phyloP scores from a whole-genome alignment of 2,329 filamentous ascomycete genomes.

The Fusarium pseudoanthophilum region DNA sequence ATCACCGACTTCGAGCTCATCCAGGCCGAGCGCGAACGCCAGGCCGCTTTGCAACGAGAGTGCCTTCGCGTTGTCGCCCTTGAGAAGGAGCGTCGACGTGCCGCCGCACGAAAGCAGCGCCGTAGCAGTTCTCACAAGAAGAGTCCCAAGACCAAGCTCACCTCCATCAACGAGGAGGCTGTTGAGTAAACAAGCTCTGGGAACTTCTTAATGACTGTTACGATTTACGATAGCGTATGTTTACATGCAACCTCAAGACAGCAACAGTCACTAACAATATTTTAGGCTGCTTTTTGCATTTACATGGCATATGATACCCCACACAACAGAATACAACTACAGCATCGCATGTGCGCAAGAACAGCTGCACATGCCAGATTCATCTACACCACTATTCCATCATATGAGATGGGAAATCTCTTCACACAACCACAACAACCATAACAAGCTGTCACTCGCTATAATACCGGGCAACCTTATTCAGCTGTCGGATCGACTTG shows the following conservation, averaged over 20 bases:
- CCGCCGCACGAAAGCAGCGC: slow-evolving; percentile 51
- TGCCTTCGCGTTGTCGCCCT: slow-evolving; percentile 60
- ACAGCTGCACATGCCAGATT: slow-evolving; percentile 37
- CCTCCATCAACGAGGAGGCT: slow-evolving; percentile 56
- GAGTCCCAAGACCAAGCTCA: slow-evolving; percentile 61
- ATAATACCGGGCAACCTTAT: slow-evolving; percentile 21
- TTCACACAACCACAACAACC: slow-evolving; percentile 9
- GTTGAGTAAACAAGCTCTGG: slow-evolving; percentile 53
- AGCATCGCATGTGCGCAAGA: slow-evolving; percentile 37
- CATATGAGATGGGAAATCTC: slow-evolving; percentile 23
- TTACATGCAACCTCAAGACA: not conserved
- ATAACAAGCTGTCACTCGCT: slow-evolving; percentile 16
- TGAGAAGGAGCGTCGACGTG: slow-evolving; percentile 66
- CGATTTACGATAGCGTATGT: slow-evolving; percentile 45
- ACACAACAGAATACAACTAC: slow-evolving; percentile 17
- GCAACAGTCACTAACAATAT: slow-evolving; percentile 31
- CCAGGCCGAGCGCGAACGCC: slow-evolving; percentile 62
- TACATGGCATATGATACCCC: slow-evolving; percentile 38
- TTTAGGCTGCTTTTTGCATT: slow-evolving; percentile 41
- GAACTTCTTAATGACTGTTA: slow-evolving; percentile 44
- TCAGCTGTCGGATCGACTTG: slow-evolving; percentile 19
- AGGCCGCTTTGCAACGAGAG: slow-evolving; percentile 61
- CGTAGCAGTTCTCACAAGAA: slow-evolving; percentile 56
- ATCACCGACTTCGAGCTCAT: slow-evolving; percentile 61
- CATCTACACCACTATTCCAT: slow-evolving; percentile 34